Base-by-base conservation (phyloP, 768 basidiomycete genomes). In the Russula dissimulans region DNA sequence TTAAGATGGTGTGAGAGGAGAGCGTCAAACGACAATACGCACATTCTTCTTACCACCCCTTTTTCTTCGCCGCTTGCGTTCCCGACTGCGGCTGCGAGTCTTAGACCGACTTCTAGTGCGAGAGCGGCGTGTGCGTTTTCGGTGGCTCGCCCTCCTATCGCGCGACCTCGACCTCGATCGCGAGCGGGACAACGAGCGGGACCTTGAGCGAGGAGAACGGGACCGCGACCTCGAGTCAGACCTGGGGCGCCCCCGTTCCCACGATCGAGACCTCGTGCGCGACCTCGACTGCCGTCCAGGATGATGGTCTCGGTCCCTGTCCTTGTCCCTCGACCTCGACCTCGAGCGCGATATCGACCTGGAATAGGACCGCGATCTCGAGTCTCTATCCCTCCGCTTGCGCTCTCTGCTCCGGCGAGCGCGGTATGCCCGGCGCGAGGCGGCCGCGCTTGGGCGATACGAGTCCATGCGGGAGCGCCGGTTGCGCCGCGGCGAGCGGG, bases 51-150 rank as follows among this genome's bases (percentile, higher is more conserved):
- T 74, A 3, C 62, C 63, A 61, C 66, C 63, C 49, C 71, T 66
- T 60, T 69, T 71, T 46, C 69, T 71, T 46, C 64, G 65, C 36
- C 75, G 73, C 66, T 77, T 75, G 60, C 74, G 73, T 12, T 72
- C 69, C 68, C 60, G 58, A 29, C 65, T 62, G 18, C 65, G 59
- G 45, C 65, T 69, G 36, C 74, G 71, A 60, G 77, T 77, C 61
- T 71, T 73, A 59, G 78, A 79, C 64, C 71, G 74, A 51, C 74
- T 77, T 52, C 62, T 60, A 54, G 49, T 41, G 44, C 77, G 75
- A 49, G 60, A 62, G 5, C 48, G n/a, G 43, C 54, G 62, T 68
- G 79, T 67, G 69, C 76, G 76, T 56, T 81, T 80, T 67, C 78
- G 74, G 67, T 63, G 66, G 68, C 70, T 80, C 64, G 74, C 66